These are phyloP conservation scores for Hibiscus trionum DNA, from an alignment of 345 rosid genomes.

Conservation along the genomic window DNA sequence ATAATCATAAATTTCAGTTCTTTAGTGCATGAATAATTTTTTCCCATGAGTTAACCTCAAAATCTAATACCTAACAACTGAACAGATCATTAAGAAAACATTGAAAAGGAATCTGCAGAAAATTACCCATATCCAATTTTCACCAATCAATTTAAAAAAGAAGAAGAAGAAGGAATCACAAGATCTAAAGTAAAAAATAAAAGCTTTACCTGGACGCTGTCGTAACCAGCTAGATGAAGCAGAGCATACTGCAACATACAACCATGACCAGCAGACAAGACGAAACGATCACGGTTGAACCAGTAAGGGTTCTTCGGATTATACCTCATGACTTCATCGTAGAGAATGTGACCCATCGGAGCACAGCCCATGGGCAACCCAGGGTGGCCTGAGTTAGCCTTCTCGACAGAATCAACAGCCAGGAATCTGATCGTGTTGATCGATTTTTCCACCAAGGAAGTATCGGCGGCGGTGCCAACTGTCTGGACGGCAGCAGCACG, in stretches of 20 bases:
- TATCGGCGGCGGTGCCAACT: constrained; percentile 56
- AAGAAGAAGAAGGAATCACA: neutral
- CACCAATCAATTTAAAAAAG: neutral
- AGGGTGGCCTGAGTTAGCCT: constrained; percentile 95
- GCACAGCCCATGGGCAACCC: constrained; percentile 99
- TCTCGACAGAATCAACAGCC: constrained; percentile 89
- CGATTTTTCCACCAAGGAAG: constrained; percentile 57
- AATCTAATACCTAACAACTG: neutral
- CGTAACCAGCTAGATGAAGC: constrained; percentile 96
- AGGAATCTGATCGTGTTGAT: constrained; percentile 80
- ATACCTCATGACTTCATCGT: constrained; percentile 83
- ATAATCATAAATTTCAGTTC: neutral
- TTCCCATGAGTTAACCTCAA: neutral
- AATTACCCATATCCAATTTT: neutral
- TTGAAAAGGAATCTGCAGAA: neutral
- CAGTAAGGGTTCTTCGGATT: constrained; percentile 95
- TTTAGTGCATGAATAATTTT: neutral
- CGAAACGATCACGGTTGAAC: constrained; percentile 96
- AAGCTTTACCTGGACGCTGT: constrained; percentile 54
- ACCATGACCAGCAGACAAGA: constrained; percentile 94
- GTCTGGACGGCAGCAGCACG: neutral
- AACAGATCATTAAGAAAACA: neutral
- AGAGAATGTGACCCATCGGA: constrained; percentile 82
- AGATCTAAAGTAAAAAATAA: neutral
- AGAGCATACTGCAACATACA: constrained; percentile 94